Percentiles rank a stretch among this genome's conserved stretches.
Evolutionary conservation across 495 filamentous ascomycete genomes (phyloP).

Genomic region (Podospora tetraspora): DNA sequence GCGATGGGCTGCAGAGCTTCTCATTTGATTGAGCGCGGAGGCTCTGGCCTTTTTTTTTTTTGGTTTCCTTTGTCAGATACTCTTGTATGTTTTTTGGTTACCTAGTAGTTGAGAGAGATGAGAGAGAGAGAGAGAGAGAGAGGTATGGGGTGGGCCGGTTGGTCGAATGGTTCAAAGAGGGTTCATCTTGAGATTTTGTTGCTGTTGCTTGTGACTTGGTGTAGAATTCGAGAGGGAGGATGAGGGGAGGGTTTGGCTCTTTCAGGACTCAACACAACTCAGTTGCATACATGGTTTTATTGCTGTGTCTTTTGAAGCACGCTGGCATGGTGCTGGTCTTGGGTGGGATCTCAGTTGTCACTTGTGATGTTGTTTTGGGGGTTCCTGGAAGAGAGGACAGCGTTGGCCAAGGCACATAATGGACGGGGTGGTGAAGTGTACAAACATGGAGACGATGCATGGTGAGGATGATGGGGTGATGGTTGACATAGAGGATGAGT

Average conservation of each 20-base stretch:
- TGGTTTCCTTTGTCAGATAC: slow-evolving; percentile 12
- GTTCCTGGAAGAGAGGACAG: no score
- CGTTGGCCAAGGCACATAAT: not conserved
- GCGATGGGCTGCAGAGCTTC: not conserved
- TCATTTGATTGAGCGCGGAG: slow-evolving; percentile 1
- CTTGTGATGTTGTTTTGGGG: no score
- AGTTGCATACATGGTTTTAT: not conserved
- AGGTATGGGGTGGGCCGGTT: not conserved
- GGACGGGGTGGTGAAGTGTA: not conserved
- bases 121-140: not conserved
- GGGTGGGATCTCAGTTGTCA: no score
- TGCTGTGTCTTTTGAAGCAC: not conserved
- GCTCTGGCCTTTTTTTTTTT: not conserved
- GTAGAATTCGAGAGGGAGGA: not conserved
- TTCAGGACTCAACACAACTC: not conserved
- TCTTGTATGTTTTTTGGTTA: not conserved
- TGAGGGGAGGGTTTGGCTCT: no score
- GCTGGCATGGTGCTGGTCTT: not conserved
- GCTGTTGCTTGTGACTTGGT: not conserved
- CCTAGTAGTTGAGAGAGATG: not conserved
- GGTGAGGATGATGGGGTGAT: not conserved
- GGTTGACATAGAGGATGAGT: not conserved
- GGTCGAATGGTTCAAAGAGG: not conserved
- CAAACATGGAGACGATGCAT: not conserved
- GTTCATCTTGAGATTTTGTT: not conserved